phyloP scores from a whole-genome alignment of 208 protist genomes.

The Acanthamoeba polyphaga region DNA sequence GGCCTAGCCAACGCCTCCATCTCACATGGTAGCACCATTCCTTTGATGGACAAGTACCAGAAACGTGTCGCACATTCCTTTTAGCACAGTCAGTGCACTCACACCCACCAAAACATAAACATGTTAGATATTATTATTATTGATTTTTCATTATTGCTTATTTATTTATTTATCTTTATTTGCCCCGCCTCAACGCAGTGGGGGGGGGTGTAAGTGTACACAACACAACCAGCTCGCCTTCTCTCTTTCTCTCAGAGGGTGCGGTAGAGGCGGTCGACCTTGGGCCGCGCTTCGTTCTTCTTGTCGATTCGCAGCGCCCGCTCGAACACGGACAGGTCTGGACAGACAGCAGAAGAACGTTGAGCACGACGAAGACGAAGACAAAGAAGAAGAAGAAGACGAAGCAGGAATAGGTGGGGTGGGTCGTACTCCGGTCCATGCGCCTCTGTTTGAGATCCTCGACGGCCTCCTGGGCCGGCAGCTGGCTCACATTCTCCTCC shows the following conservation, averaged over 20 bases:
- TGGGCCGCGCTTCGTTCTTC: conserved; percentile 64
- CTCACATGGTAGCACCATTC: too few species aligned
- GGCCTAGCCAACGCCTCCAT: too few species aligned
- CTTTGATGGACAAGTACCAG: too few species aligned
- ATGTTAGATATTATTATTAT: too few species aligned
- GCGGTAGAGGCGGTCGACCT: conserved; percentile 48
- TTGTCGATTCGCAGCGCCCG: conserved; percentile 68
- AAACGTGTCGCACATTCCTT: too few species aligned
- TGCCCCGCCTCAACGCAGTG: too few species aligned
- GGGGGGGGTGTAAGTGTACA: neutral
- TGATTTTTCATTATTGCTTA: too few species aligned
- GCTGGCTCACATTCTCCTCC: conserved; percentile 9
- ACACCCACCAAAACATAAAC: too few species aligned
- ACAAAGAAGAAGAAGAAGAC: neutral
- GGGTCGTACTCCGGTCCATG: conserved; percentile 23
- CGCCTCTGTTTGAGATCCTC: conserved; percentile 1
- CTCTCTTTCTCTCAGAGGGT: neutral
- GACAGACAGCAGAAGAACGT: neutral
- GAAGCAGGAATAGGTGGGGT: neutral
- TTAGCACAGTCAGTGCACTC: too few species aligned
- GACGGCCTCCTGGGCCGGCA: conserved; percentile 31
- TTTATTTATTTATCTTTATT: too few species aligned
- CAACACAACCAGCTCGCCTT: neutral
- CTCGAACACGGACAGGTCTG: conserved; percentile 76
- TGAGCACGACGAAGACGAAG: neutral